Percentiles rank a stretch among this genome's conserved stretches.
These are phyloP conservation scores for Tulasnella calospora DNA, from an alignment of 768 basidiomycete genomes.

Conservation along the genomic window DNA sequence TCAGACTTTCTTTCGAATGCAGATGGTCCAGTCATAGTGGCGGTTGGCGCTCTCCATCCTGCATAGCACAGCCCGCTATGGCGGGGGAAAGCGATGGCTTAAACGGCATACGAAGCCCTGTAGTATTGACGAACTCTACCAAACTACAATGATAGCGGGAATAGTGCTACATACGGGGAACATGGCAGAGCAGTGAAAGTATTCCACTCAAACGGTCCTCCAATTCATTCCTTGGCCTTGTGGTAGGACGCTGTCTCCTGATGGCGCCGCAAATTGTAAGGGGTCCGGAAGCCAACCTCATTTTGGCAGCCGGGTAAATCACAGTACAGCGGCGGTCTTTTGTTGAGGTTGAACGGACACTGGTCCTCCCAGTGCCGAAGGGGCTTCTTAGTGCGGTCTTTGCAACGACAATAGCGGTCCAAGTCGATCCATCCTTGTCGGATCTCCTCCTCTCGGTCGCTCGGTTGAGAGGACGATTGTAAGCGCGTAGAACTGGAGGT, in stretches of 20 bases:
- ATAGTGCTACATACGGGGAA: background rate
- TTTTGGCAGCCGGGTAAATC: background rate
- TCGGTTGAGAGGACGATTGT: background rate
- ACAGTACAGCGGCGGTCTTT: background rate
- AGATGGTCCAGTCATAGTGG: background rate
- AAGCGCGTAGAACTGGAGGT: background rate
- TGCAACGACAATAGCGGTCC: background rate
- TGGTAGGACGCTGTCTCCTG: background rate
- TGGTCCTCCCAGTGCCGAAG: slow-evolving; percentile 3
- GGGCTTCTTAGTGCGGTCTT: background rate
- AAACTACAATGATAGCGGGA: background rate
- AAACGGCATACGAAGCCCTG: background rate
- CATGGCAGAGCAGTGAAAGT: background rate
- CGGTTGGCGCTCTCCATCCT: background rate
- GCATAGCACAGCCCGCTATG: background rate
- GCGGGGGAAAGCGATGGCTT: background rate
- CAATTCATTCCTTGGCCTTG: background rate
- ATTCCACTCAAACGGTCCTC: background rate
- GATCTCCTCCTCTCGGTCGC: background rate
- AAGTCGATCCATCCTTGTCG: background rate
- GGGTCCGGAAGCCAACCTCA: background rate
- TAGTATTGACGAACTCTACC: background rate
- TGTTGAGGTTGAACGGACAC: background rate
- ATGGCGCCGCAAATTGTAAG: background rate
- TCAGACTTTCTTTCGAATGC: background rate